phyloP scores from a whole-genome alignment of 164 flowering plant species.

The Vitis amurensis region DNA sequence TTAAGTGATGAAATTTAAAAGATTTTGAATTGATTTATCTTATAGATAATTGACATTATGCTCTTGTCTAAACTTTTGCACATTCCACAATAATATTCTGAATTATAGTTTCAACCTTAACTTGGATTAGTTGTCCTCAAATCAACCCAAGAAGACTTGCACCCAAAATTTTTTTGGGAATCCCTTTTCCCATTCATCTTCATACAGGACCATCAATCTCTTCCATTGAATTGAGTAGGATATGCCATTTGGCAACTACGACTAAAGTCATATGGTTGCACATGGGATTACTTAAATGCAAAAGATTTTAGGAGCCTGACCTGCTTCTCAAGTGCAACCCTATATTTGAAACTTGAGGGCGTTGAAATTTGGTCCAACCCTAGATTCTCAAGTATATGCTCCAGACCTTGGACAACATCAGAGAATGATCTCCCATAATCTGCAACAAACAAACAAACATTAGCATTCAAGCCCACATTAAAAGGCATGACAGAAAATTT shows the following conservation, averaged over 20 bases:
- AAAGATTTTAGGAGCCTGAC: constrained; percentile 30
- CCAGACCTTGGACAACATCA: constrained; percentile 76
- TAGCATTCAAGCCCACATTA: not conserved
- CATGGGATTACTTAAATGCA: not conserved
- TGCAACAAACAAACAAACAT: constrained; percentile 28
- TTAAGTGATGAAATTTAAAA: no score
- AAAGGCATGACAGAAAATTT: not conserved
- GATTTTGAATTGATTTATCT: no score
- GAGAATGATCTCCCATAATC: constrained; percentile 85
- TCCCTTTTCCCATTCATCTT: no score
- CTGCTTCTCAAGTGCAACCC: constrained; percentile 85
- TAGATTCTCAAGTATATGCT: constrained; percentile 63
- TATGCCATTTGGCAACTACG: not conserved
- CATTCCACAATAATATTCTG: no score
- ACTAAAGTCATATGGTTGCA: not conserved
- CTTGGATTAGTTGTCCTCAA: no score
- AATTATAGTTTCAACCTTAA: no score
- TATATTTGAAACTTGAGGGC: constrained; percentile 83
- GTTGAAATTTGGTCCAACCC: constrained; percentile 47
- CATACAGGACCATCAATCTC: no score
- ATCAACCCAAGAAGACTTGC: no score
- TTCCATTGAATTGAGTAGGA: no score
- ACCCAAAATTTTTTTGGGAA: no score
- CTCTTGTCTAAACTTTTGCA: no score
- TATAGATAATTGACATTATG: no score